Evolutionary conservation across 257 asterid species (phyloP).

Genomic region (Rehmannia glutinosa): DNA sequence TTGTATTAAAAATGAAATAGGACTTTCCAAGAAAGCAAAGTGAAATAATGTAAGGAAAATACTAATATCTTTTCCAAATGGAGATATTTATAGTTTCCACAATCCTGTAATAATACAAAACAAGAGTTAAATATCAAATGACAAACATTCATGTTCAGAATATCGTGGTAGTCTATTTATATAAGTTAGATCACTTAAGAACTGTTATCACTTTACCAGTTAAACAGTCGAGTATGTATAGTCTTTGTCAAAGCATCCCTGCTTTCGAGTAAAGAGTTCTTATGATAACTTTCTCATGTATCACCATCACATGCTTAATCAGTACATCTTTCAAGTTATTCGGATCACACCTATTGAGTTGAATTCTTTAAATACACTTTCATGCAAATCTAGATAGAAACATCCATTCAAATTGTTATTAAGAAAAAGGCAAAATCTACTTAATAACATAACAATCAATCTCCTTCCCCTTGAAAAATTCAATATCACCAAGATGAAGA

Average conservation of each 20-base stretch:
- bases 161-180: neutral
- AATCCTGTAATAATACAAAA: slow-evolving; percentile 54
- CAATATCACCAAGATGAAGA: slow-evolving; percentile 95
- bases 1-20: neutral
- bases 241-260: slow-evolving; percentile 99
- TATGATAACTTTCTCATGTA: slow-evolving; percentile 95
- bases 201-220: slow-evolving; percentile 53
- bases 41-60: too few relatives aligned
- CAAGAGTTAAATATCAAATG: slow-evolving; percentile 19
- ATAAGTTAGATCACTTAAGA: slow-evolving; percentile 2
- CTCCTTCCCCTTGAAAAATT: slow-evolving; percentile 91
- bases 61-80: slow-evolving; percentile 56
- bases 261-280: slow-evolving; percentile 98
- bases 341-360: slow-evolving; percentile 78
- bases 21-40: too few relatives aligned
- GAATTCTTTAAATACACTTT: slow-evolving; percentile 17
- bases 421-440: slow-evolving; percentile 32
- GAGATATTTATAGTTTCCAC: slow-evolving; percentile 89
- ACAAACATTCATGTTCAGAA: neutral
- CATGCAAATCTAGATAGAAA: slow-evolving; percentile 5
- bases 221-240: slow-evolving; percentile 78
- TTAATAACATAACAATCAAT: slow-evolving; percentile 91
- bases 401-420: neutral
- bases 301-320: slow-evolving; percentile 96
- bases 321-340: slow-evolving; percentile 96